phyloP scores from a whole-genome alignment of 2,329 filamentous ascomycete genomes.

The Diplodia mutila region DNA sequence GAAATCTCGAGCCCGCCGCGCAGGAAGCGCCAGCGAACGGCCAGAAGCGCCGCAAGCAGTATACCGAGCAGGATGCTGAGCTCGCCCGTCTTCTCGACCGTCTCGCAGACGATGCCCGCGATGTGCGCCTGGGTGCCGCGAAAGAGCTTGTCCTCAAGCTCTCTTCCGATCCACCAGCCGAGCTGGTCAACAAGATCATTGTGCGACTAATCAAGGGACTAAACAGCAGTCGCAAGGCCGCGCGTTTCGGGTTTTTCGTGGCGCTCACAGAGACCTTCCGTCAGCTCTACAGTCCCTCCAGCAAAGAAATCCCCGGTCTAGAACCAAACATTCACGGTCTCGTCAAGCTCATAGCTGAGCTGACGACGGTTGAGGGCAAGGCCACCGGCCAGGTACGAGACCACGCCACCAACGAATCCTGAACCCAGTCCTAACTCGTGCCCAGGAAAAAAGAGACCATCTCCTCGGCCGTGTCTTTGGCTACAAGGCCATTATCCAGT shows the following conservation, averaged over 20 bases:
- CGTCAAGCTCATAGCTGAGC: constrained; percentile 56
- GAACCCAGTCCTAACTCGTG: constrained; percentile 35
- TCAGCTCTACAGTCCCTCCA: constrained; percentile 63
- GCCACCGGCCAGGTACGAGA: constrained; percentile 57
- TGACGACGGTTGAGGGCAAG: constrained; percentile 57
- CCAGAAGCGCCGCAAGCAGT: constrained; percentile 40
- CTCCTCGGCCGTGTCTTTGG: constrained; percentile 86
- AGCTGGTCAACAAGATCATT: constrained; percentile 46
- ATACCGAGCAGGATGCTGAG: constrained; percentile 46
- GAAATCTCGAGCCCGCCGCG: constrained; percentile 15
- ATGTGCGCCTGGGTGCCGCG: constrained; percentile 50
- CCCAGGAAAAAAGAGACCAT: constrained; percentile 83
- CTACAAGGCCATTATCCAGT: constrained; percentile 81
- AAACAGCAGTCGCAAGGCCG: constrained; percentile 86
- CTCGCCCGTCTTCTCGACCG: constrained; percentile 52
- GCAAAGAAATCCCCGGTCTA: constrained; percentile 37
- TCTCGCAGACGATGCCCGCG: constrained; percentile 51
- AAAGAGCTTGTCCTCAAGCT: constrained; percentile 49
- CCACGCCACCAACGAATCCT: neutral
- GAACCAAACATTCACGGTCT: constrained; percentile 47
- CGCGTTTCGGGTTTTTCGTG: constrained; percentile 85
- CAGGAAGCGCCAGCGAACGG: constrained; percentile 31
- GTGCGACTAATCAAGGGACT: constrained; percentile 76
- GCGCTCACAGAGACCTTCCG: constrained; percentile 80
- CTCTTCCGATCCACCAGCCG: constrained; percentile 43